A percentile compares a stretch with the other conserved stretches of the same genome.
Evolutionary conservation across 805 yeast genomes (phyloP).

Genomic region (Yamadazyma endophytica): DNA sequence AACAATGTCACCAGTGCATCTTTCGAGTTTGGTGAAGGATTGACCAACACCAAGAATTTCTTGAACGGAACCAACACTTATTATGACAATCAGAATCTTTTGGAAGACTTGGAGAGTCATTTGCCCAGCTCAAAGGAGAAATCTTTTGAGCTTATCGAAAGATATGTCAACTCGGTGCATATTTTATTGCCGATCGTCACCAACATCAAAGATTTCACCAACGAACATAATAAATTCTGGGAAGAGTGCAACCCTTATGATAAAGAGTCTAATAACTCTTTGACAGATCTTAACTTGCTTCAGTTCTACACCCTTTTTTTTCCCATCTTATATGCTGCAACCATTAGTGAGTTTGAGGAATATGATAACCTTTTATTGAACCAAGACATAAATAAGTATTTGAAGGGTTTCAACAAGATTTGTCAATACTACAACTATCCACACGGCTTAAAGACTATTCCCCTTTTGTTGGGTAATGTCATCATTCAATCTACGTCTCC

Average conservation of each 20-base stretch:
- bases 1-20: constrained; percentile 6
- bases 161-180: constrained; percentile 52
- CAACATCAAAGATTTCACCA: constrained; percentile 40
- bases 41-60: constrained; percentile 12
- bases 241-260: constrained; percentile 18
- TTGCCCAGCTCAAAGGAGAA: constrained; percentile 42
- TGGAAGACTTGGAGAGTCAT: constrained; percentile 36
- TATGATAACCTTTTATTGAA: constrained; percentile 43
- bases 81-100: constrained; percentile 29
- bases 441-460: constrained; percentile 39
- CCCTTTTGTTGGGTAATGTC: constrained; percentile 44
- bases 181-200: constrained; percentile 50
- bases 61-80: constrained; percentile 37
- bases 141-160: constrained; percentile 43
- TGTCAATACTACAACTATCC: constrained; percentile 50
- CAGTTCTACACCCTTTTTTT: constrained; percentile 48
- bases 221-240: constrained; percentile 51
- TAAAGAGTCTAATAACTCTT: constrained; percentile 10
- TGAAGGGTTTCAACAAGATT: constrained; percentile 46
- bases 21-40: constrained; percentile 5
- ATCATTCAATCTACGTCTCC: constrained; percentile 51
- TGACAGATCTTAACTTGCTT: constrained; percentile 31
- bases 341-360: constrained; percentile 58
- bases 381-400: constrained; percentile 47
- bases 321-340: constrained; percentile 54